Evolutionary conservation across 371 early-diverging fungal species (phyloP), one percentile per base, ranked within the genome.

Genomic region (Conidiobolus incongruus): DNA sequence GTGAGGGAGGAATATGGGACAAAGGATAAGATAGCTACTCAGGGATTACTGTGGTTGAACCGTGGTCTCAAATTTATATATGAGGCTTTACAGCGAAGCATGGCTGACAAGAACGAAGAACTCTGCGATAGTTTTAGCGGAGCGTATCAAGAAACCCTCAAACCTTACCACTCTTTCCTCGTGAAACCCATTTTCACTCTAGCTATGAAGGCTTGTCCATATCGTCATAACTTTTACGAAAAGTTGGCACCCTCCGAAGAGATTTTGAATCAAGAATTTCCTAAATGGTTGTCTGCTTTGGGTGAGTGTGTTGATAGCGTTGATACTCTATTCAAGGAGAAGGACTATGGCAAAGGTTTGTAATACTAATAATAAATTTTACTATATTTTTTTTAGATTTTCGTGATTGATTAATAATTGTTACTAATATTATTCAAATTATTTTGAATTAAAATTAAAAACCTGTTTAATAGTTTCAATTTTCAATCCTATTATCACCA

Each of bases 151-250:
- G 49, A 20, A 22, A 85, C 91, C 15, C 62, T 94, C 35, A 63
- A 63, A 40, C 69, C 75, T 50, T 66, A 66, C 62, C 95, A 94
- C 62, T 70, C 66, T 49, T 69, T 91, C 47, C 44, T 94, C 35
- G 68, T 92, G 45, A 70, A 79, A 41, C 80, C 77, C 7, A 63
- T 86, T 36, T 90, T 94, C 49, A 40, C 65, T 46, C 51, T 87
- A 46, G 93, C 93, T 2, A 92, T 94, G 92, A 77, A 73, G 52
- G 85, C 88, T 3, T 87, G 88, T 58, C 93, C 95, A 30, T 72
- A 72, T 55, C 77, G 91, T 50, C 66, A 63, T 39, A 80, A 78
- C 50, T 92, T 94, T 57, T 94, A 89, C 54, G 60, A 58, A 15
- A 82, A 77, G 56, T 62, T 94, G 26, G 81, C 81, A 16, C 66